Base-by-base conservation (phyloP, 257 asterid species). In the Hygrophila difformis region DNA sequence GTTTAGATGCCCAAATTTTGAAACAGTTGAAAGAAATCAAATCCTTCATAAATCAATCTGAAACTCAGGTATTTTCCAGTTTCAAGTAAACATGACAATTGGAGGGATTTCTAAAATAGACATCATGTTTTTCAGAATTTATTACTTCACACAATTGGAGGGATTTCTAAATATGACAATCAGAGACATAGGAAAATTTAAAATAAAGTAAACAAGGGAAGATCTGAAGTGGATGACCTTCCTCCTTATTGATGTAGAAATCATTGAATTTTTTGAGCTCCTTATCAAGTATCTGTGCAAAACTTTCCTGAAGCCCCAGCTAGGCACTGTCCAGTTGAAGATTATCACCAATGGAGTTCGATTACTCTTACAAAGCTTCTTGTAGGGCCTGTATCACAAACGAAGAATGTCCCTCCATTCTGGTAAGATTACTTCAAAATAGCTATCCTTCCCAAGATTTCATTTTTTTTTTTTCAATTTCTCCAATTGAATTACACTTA, bases 161-260 rank as follows among this genome's bases (percentile, higher is more conserved):
- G n/a, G n/a, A n/a, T n/a, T n/a, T n/a, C n/a, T n/a, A n/a, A n/a
- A n/a, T n/a, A n/a, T n/a, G n/a, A n/a, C n/a, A n/a, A n/a, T n/a
- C n/a, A n/a, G 31, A 3, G 4, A 26, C 31, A 26, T 3, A 26
- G 8, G 4, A 26, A 26, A 26, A 26, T 3, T 26, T 3, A 26
- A 3, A 26, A 26, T 26, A 26, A 26, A 3, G 8, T 20, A 20
- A 2, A n/a, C 2, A 12, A 6, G 15, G 17, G 11, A 41, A 4
- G 3, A 12, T 1, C 19, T 10, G 21, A 14, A 41, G 5, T 35
- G 18, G 31, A 15, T 17, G 44, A 31, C 84, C 96, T 52, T 84
- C 97, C 77, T 84, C 97, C 75, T 81, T 85, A 43, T 84, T 95
- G 75, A 89, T 89, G 80, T 77, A 89, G 69, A 89, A 84, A 71